These are phyloP conservation scores for Grosmannia penicillata DNA, from an alignment of 2,329 filamentous ascomycete genomes.

Conservation along the genomic window DNA sequence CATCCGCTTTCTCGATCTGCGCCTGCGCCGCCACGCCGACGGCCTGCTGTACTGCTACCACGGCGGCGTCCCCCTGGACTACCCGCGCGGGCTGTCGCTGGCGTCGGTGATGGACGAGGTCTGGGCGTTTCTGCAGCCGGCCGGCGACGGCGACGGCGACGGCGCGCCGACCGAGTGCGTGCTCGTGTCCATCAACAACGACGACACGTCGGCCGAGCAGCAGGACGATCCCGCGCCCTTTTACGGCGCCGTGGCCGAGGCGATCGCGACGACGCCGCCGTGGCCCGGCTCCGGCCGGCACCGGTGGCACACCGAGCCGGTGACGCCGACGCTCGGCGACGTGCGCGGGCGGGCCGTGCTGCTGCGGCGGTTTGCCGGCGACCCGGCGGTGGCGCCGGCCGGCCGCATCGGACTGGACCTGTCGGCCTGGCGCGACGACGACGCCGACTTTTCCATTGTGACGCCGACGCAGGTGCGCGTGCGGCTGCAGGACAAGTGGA, in stretches of 20 bases:
- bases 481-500: slow-evolving; percentile 32
- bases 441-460: slow-evolving; percentile 36
- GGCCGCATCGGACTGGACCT: slow-evolving; percentile 22
- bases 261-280: slow-evolving; percentile 26
- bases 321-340: slow-evolving; percentile 45
- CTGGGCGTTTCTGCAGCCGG: slow-evolving; percentile 41
- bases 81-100: slow-evolving; percentile 46
- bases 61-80: slow-evolving; percentile 53
- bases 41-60: slow-evolving; percentile 52
- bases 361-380: slow-evolving; percentile 42
- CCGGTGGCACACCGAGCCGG: slow-evolving; percentile 45
- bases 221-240: slow-evolving; percentile 26
- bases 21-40: slow-evolving; percentile 23
- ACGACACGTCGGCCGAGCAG: slow-evolving; percentile 45
- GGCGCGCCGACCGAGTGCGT: slow-evolving; percentile 50
- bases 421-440: slow-evolving; percentile 48
- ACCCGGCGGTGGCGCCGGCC: slow-evolving; percentile 18
- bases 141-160: slow-evolving; percentile 14
- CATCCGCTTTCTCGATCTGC: slow-evolving; percentile 54
- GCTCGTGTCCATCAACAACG: slow-evolving; percentile 54
- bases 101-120: slow-evolving; percentile 44
- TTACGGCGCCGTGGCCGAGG: slow-evolving; percentile 34
- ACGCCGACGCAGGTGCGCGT: slow-evolving; percentile 21
- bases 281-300: slow-evolving; percentile 16
- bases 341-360: slow-evolving; percentile 54